Base-by-base conservation (phyloP, 495 filamentous ascomycete species). In the Penicillium tannophilum region DNA sequence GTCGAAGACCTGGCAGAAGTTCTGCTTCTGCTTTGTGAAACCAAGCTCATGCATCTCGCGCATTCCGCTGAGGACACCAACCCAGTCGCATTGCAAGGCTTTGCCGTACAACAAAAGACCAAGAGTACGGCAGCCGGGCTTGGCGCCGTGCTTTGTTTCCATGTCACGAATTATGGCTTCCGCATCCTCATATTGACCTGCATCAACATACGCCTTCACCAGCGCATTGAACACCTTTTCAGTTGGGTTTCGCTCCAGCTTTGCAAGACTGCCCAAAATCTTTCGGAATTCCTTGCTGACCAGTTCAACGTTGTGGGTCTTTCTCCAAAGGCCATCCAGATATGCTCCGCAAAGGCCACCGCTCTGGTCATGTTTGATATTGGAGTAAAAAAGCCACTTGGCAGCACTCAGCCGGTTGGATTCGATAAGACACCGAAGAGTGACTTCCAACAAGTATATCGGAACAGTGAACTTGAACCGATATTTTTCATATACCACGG, bases 171-270 rank as follows among this genome's bases (percentile, higher is more conserved):
- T 69, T 56, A 80, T 35, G 23, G 65, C 65, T 58, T 75, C 71
- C 33, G 75, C 77, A 54, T 75, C 75, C 43, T 67, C 68, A 11
- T 64, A 48, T 33, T 69, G 61, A 11, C 77, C 77, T 35, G 70
- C 70, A 20, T 76, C 70, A 14, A 79, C 58, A 45, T 72, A 76
- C 26, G 74, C 74, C 52, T 74, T 73, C 44, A 80, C 46, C 42
- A 80, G 60, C 1, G 76, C 76, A 41, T 78, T 79, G 61, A 79
- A 74, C 17, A 80, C 64, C 49, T 77, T 80, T 19, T 72, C 70
- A 6, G 69, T 79, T 23, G 71, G 67, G 8, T 52, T 42, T 52
- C 72, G 72, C 12, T 57, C 57, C 23, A 76, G 41, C 0, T 65
- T 60, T 4, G 61, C 54, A 12, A 76, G 58, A 24, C 63, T 60